phyloP scores from a whole-genome alignment of 2,329 filamentous ascomycete species.

The Fusarium hainanense region DNA sequence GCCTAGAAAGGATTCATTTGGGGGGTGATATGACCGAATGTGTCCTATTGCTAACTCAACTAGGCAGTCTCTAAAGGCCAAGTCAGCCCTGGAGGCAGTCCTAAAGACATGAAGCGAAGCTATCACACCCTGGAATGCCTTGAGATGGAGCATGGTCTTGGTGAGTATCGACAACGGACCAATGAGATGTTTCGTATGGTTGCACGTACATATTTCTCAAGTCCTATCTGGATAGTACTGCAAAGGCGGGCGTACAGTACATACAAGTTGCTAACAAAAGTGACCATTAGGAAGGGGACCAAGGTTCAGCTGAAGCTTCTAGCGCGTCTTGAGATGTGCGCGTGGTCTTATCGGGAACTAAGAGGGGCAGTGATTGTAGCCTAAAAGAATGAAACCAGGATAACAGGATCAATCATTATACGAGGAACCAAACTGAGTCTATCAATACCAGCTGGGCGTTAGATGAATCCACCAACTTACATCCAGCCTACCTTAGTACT shows the following conservation, averaged over 20 bases:
- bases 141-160: conserved; percentile 27
- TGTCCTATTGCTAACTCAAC: conserved; percentile 5
- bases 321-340: conserved; percentile 20
- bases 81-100: conserved; percentile 35
- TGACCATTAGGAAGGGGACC: conserved; percentile 19
- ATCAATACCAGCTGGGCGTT: neutral
- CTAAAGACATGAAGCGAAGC: neutral
- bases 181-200: conserved; percentile 31
- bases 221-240: conserved; percentile 22
- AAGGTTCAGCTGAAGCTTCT: conserved; percentile 36
- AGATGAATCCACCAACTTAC: neutral
- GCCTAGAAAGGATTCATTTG: neutral
- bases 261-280: conserved; percentile 10
- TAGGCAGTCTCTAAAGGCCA: conserved; percentile 20
- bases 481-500: neutral
- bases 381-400: neutral
- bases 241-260: conserved; percentile 35
- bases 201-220: conserved; percentile 41
- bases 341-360: conserved; percentile 11
- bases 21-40: conserved; percentile 1
- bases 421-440: neutral
- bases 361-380: conserved; percentile 8
- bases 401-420: neutral
- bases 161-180: conserved; percentile 12
- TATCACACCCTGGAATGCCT: conserved; percentile 33